A percentile compares a stretch with the other conserved stretches of the same genome.
These are phyloP conservation scores for Trypanosoma vivax DNA, from an alignment of 208 protist genomes.

Conservation along the genomic window DNA sequence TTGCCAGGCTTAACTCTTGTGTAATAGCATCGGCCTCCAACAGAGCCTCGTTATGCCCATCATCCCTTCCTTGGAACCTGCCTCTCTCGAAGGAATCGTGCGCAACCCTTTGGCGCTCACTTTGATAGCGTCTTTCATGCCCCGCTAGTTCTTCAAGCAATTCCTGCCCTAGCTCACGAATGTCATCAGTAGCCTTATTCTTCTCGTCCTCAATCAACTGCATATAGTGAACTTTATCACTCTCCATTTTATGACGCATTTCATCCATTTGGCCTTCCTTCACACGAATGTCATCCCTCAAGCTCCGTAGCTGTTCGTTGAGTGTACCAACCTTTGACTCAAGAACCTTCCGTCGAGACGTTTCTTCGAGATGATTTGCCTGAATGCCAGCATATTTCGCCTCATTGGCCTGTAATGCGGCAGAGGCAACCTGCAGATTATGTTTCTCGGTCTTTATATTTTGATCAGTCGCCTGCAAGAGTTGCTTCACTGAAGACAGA, in stretches of 20 bases:
- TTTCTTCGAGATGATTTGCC: conserved; percentile 33
- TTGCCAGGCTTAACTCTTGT: conserved; percentile 42
- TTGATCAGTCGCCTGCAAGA: conserved; percentile 34
- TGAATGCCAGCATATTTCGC: conserved; percentile 30
- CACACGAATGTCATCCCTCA: conserved; percentile 31
- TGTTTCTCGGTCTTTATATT: conserved; percentile 44
- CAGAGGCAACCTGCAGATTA: conserved; percentile 31
- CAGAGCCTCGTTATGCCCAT: conserved; percentile 36
- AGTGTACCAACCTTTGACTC: conserved; percentile 43
- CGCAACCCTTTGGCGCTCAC: conserved; percentile 36
- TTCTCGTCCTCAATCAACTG: conserved; percentile 63
- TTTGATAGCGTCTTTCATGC: conserved; percentile 44
- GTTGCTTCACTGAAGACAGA: conserved; percentile 36
- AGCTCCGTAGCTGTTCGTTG: conserved; percentile 30
- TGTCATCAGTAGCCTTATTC: conserved; percentile 37
- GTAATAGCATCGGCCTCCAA: conserved; percentile 39
- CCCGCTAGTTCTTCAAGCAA: conserved; percentile 46
- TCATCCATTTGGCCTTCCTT: conserved; percentile 60
- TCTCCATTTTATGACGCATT: conserved; percentile 48
- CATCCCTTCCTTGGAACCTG: conserved; percentile 44
- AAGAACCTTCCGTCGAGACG: conserved; percentile 27
- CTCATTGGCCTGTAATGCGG: conserved; percentile 32
- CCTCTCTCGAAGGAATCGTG: conserved; percentile 55
- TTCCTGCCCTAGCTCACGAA: conserved; percentile 58
- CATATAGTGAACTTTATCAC: conserved; percentile 49